Evolutionary conservation across 2,329 filamentous ascomycete genomes (phyloP), one percentile per base, ranked within the genome.

Genomic region (Colletotrichum gigasporum): DNA sequence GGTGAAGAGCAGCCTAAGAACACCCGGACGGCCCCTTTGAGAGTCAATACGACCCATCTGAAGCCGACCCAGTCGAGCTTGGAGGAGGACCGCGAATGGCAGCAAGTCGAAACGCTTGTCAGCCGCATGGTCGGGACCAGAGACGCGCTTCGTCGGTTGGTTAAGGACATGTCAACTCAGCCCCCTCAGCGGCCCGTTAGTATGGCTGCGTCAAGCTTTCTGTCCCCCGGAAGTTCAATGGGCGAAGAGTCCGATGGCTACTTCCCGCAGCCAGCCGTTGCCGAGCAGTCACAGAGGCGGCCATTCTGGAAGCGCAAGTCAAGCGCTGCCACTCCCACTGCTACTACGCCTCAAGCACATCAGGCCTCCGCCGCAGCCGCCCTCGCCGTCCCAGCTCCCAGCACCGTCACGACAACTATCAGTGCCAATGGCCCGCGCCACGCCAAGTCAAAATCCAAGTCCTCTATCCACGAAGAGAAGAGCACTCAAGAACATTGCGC

Each of bases 281-380:
- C 78, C 3, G 89, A 93, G 56, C 93, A 84, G 74, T 6, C 56
- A 3, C 62, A 65, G 22, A 42, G 50, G 20, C 86, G 88, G 63
- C 83, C 93, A 0, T 98, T 99, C 73, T 99, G 96, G 96, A 97
- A 94, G 76, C 89, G 95, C 48, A 97, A 97, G 78, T 83, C 90
- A 1, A 94, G 89, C 70, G 80, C 81, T 2, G 75, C 83, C 18
- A 94, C 89, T 69, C 80, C 81, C 2, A 76, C 82, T 18, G 75
- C 79, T 3, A 72, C 82, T 28, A 75, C 79, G 5, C 76, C 83
- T 2, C 64, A 66, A 22, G 74, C 78, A 26, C 67, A 80, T 18
- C 78, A 82, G 7, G 74, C 80, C 32, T 63, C 78, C 1, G 69
- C 76, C 2, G 71, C 78, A 2, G 76, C 81, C 0, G 75, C 78